Base-by-base conservation (phyloP, 352 stramenopile species). In the Halophytophthora polymorphica region DNA sequence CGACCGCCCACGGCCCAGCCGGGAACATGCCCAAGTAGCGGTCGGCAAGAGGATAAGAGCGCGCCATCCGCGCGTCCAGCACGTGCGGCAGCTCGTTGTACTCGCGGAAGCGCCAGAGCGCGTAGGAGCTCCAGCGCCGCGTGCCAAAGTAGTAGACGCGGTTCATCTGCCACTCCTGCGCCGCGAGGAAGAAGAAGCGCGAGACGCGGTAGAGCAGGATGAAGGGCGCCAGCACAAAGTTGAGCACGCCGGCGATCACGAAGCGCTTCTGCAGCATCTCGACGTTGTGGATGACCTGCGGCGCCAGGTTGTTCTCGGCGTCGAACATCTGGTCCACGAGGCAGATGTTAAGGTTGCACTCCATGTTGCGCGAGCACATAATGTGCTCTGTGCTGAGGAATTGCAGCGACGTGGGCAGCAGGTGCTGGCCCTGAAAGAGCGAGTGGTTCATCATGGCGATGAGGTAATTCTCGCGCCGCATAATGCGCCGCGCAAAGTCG, bases 21-120 rank as follows among this genome's bases (percentile, higher is more conserved):
- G 85, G 86, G 69, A 99, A 99, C 61, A 98, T 86, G 33, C 88
- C 82, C 15, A 99, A 53, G 66, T 99, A 99, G 3, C 83, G 72
- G 33, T 97, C 85, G 2, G 95, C 94, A 2, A 96, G 74, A 29
- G 88, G 66, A 57, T 98, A 98, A 15, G 89, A 97, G 14, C 91
- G 83, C 33, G 77, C 82, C 50, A 99, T 86, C 21, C 97, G 85
- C n/a, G 83, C 76, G 53, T 98, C 94, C 54, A 98, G 95, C 31
- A 95, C 69, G 58, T 99, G 96, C n/a, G 93, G 91, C 1, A 99
- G 69, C 61, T 99, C 97, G 70, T 99, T 99, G 76, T 98, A 98
- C 74, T 99, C 97, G 41, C 96, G 82, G 62, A 98, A 98, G 25
- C 84, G 84, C 88, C 88, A 97, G 17, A 91, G 54, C 33, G 89